Evolutionary conservation across 1,284 basidiomycete species (phyloP).

Genomic region (Ganoderma multipileum): DNA sequence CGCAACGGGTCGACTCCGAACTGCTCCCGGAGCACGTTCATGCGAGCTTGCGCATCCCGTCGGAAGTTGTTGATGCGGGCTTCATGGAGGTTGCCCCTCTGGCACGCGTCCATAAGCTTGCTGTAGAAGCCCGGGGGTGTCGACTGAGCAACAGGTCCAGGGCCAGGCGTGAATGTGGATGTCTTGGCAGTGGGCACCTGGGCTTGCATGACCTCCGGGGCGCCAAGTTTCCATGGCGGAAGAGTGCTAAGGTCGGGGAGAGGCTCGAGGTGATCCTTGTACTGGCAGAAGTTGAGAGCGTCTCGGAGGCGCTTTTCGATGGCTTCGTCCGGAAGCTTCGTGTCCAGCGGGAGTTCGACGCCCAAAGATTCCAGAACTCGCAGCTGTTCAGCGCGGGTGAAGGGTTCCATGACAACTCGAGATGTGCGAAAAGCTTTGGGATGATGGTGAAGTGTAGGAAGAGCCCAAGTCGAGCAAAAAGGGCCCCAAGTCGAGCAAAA

Average conservation of each 20-base stretch:
- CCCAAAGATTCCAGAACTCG: slow-evolving; percentile 30
- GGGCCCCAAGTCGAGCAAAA: no score
- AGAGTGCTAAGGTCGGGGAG: slow-evolving; percentile 2
- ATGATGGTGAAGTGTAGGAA: background rate
- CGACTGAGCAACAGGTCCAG: background rate
- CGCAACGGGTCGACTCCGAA: background rate
- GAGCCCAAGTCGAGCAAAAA: no score
- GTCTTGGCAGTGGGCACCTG: background rate
- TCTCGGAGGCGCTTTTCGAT: slow-evolving; percentile 37
- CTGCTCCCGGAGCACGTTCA: background rate
- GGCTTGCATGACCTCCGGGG: background rate
- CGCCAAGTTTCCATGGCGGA: background rate
- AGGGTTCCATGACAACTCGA: slow-evolving; percentile 2
- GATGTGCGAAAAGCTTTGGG: background rate
- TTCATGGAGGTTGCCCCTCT: slow-evolving; percentile 28
- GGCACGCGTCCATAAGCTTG: slow-evolving; percentile 7
- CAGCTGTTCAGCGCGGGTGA: slow-evolving; percentile 22
- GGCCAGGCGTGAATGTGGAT: background rate
- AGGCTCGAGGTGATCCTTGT: background rate
- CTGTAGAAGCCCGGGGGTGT: background rate
- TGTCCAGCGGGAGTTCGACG: slow-evolving; percentile 36
- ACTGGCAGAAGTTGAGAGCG: slow-evolving; percentile 31
- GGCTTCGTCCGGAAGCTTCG: slow-evolving; percentile 36
- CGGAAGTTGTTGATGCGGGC: background rate
- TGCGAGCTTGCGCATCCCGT: background rate